Conservation (phyloP, 305 asterid genomes). For the Fraxinus greggii region DNA sequence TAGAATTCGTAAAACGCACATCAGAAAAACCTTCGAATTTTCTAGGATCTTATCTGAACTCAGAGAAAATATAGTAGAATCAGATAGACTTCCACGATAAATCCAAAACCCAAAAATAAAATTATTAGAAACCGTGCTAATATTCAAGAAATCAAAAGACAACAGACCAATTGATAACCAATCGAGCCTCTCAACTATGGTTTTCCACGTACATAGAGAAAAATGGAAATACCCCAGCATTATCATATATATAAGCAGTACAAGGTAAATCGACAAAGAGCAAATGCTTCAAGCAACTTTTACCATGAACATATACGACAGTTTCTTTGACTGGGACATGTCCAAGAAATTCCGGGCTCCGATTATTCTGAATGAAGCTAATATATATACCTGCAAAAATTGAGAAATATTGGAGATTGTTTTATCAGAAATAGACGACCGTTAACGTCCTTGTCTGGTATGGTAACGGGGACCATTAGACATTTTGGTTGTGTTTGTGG, state of each 20-base stretch:
- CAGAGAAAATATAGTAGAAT: constrained; percentile 5
- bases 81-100: background rate
- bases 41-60: background rate
- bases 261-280: background rate
- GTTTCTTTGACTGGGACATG: background rate
- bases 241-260: background rate
- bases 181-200: background rate
- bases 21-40: background rate
- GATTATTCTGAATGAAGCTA: background rate
- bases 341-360: background rate
- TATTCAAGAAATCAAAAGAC: constrained; percentile 2
- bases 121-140: background rate
- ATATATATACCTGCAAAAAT: background rate
- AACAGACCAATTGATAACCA: background rate
- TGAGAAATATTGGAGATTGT: background rate
- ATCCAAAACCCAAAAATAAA: constrained; percentile 1
- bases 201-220: background rate
- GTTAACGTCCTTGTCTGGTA: background rate
- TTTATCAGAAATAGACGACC: background rate
- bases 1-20: constrained; percentile 14
- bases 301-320: constrained; percentile 11
- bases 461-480: too few relatives aligned
- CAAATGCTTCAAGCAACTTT: constrained; percentile 39
- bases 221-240: background rate
- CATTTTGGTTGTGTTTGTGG: too few relatives aligned